phyloP scores from a whole-genome alignment of 768 basidiomycete species.

The Exidia glandulosa region DNA sequence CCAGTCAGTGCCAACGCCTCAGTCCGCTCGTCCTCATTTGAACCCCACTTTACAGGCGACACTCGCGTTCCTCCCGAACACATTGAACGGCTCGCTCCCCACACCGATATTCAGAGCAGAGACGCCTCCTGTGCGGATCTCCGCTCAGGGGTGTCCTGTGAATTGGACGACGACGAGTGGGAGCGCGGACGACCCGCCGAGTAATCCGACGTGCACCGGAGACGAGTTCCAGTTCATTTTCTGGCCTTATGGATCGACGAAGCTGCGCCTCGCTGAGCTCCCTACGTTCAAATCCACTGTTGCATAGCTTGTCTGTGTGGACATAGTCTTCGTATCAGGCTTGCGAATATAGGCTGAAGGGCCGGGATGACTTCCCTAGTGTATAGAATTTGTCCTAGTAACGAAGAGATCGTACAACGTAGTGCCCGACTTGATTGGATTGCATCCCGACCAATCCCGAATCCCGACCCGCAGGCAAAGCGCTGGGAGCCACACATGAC shows the following conservation, averaged over 20 bases:
- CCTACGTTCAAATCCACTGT: background rate
- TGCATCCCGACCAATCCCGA: no score
- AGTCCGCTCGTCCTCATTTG: background rate
- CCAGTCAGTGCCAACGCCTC: background rate
- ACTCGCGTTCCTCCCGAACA: background rate
- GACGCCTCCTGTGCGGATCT: background rate
- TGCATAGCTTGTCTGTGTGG: no score
- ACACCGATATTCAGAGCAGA: background rate
- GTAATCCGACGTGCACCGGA: background rate
- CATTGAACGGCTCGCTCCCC: background rate
- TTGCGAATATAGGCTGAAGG: no score
- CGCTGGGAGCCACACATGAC: no score
- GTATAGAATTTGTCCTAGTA: no score
- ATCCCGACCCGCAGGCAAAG: no score
- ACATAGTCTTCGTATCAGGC: no score
- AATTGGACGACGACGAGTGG: background rate
- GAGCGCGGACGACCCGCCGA: background rate
- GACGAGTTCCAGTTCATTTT: background rate
- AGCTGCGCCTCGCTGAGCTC: background rate
- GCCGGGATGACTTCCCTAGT: no score
- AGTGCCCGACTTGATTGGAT: no score
- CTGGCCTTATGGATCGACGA: background rate
- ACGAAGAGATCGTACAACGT: no score
- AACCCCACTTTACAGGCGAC: background rate
- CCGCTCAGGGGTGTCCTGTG: background rate